Base-by-base conservation (phyloP, 78 protist species). In the Acrasis kona region DNA sequence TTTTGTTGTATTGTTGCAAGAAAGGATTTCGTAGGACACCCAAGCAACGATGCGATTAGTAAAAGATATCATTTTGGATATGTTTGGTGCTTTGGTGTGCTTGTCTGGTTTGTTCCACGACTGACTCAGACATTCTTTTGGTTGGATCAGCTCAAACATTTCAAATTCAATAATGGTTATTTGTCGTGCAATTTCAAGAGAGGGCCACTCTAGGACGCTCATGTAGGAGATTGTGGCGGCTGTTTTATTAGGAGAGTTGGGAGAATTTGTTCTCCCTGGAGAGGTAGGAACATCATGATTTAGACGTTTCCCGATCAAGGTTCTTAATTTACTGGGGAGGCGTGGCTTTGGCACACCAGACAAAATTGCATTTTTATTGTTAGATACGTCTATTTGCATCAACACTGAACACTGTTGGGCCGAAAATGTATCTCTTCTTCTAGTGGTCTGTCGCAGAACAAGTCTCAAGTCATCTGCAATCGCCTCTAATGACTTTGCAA, bases 81-180 rank as follows among this genome's bases (percentile, higher is more conserved):
- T 32, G 19, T 89, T 84, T 4, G 90, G 90, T 3, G 87, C 68
- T 3, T 76, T 10, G 10, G 79, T 84, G 10, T 80, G 83, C 50
- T 85, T 83, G 42, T 89, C 89, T 12, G 28, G 6, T 35, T 85
- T 85, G 30, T 78, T 79, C 92, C 92, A 89, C 2, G 90, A 65
- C 10, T 79, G 72, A 0, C 82, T 72, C 34, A 89, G 68, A 31
- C 73, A 68, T 75, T 89, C 92, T 31, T 88, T 86, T 29, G 67
- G 66, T 5, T 72, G 87, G 28, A 89, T 84, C 5, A 61, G 10
- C 67, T 37, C 66, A 9, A 38, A 88, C 31, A 89, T 27, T 31
- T 74, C 82, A 32, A 75, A 88, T 8, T 88, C 89, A n/a, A 81
- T 74, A 0, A 88, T 28, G 1, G 92, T 84, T 41, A 88, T 58